Percentiles rank a stretch among this genome's conserved stretches.
phyloP scores from a whole-genome alignment of 495 filamentous ascomycete genomes.

The Penicillium chermesinum region DNA sequence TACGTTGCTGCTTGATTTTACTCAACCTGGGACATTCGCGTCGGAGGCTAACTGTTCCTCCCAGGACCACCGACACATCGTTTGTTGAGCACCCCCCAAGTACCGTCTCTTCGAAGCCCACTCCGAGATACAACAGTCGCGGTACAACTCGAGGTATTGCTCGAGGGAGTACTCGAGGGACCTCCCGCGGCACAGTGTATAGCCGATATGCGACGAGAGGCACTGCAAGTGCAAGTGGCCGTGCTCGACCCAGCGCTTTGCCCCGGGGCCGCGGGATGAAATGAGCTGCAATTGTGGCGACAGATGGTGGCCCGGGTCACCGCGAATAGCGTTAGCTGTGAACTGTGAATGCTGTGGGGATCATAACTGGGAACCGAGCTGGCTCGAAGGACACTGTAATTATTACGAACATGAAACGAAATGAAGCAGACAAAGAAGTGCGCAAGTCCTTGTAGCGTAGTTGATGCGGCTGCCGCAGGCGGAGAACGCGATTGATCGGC shows the following conservation, averaged over 20 bases:
- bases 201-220: conserved; percentile 40
- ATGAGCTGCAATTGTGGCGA: background rate
- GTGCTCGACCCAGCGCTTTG: conserved; percentile 37
- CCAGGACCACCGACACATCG: conserved; percentile 87
- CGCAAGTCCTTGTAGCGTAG: background rate
- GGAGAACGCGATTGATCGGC: conserved; percentile 16
- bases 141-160: conserved; percentile 26
- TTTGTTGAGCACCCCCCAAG: conserved; percentile 85
- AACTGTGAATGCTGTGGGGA: no score
- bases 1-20: conserved; percentile 48
- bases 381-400: no score
- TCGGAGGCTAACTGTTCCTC: background rate
- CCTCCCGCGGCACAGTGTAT: conserved; percentile 37
- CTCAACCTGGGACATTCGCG: no score
- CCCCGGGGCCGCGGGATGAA: conserved; percentile 38
- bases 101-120: conserved; percentile 53
- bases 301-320: background rate
- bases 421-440: no score
- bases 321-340: background rate
- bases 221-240: conserved; percentile 3
- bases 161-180: conserved; percentile 27
- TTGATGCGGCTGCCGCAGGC: background rate
- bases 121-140: conserved; percentile 56
- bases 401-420: no score
- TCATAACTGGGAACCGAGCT: no score